Percentiles rank a stretch among this genome's conserved stretches.
These are phyloP conservation scores for Cladosporium austrohemisphaericum DNA, from an alignment of 2,329 filamentous ascomycete species.

Conservation along the genomic window DNA sequence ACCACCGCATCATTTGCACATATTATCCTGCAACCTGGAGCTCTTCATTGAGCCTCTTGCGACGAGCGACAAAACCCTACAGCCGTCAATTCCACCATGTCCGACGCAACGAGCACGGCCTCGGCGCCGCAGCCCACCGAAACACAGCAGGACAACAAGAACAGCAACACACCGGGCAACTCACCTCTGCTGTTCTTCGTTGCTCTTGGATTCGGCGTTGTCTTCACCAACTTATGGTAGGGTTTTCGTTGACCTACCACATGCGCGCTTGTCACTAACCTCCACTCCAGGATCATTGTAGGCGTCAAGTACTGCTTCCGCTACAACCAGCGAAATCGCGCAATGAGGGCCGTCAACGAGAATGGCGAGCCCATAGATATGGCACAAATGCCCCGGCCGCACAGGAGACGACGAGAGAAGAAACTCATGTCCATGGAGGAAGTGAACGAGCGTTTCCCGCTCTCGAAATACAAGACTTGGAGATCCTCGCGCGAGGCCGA, in stretches of 20 bases:
- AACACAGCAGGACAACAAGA: conserved; percentile 20
- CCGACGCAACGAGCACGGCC: conserved; percentile 5
- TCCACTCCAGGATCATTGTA: conserved; percentile 83
- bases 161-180: conserved; percentile 54
- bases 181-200: conserved; percentile 88
- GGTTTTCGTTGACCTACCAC: conserved; percentile 36
- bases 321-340: conserved; percentile 91
- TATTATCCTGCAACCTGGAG: not conserved
- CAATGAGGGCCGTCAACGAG: conserved; percentile 70
- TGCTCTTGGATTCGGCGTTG: conserved; percentile 91
- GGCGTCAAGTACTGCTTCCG: conserved; percentile 99
- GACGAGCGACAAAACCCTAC: not conserved
- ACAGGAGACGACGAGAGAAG: conserved; percentile 87
- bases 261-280: too few species aligned
- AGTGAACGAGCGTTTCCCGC: conserved; percentile 93
- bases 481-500: conserved; percentile 76
- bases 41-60: conserved; percentile 11
- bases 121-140: conserved; percentile 6
- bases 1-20: not conserved
- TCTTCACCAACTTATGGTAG: conserved; percentile 98
- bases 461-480: conserved; percentile 96
- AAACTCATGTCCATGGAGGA: conserved; percentile 99
- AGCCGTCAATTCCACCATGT: not conserved
- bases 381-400: conserved; percentile 77
- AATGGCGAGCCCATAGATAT: conserved; percentile 81